Evolutionary conservation across 2,329 filamentous ascomycete species (phyloP), one percentile per base, ranked within the genome.

Genomic region (Fusarium foetens): DNA sequence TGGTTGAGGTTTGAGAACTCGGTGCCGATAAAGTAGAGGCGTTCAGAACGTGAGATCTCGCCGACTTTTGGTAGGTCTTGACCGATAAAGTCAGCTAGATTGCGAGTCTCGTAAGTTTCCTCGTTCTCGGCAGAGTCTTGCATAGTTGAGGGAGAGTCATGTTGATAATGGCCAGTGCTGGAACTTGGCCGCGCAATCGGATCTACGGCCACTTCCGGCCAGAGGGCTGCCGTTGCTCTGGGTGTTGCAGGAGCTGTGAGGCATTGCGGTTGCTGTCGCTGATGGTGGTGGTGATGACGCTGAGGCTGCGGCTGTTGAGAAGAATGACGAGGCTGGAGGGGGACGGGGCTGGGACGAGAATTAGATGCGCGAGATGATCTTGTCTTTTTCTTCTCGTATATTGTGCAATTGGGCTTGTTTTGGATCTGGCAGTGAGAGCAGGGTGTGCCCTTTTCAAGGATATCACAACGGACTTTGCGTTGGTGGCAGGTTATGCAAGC

Each of bases 1-100:
- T 88, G 87, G 60, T 86, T 86, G 71, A 88, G 82, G 65, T 88
- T 89, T 38, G 87, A 89, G 65, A 87, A 83, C 68, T 88, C 86
- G 61, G 86, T 85, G 11, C 87, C 87, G 48, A 89, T 86, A 71
- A 87, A 89, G 62, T 86, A 86, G 16, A 86, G 83, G 29, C 86
- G 83, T 21, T 85, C 84, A 6, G 82, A 80, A 57, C 81, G 79
- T 39, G 83, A 80, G n/a, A 88, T 87, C 60, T 86, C 84, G 23
- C 83, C 79, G 27, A 81, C 78, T 36, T 81, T 81, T 29, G 82
- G 78, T 25, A 84, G 83, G 53, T 86, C 84, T 46, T 84, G 81
- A 63, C 87, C 85, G 57, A 88, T 84, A 52, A 87, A 81, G 68
- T 87, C 85, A 54, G 85, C 84, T 23, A 88, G 77, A 52, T 84